Conservation (phyloP, 192 early-diverging fungal species). For the Entrophospora sp. region DNA sequence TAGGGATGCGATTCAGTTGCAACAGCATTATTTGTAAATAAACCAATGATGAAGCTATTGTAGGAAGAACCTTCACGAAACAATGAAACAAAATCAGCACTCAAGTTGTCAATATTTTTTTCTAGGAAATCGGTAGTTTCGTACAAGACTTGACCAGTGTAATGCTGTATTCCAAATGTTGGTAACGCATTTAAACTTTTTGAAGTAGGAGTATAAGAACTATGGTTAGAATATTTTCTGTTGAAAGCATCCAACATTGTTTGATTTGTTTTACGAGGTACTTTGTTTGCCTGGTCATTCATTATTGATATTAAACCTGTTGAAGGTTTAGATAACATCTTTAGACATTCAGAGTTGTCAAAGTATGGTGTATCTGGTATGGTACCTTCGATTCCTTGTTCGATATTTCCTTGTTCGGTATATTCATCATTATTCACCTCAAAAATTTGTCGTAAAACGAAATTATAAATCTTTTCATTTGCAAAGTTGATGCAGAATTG, state of each 20-base stretch:
- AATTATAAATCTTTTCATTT: conserved; percentile 80
- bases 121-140: conserved; percentile 60
- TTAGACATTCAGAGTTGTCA: conserved; percentile 58
- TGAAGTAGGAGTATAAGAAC: conserved; percentile 34
- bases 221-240: conserved; percentile 42
- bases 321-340: conserved; percentile 51
- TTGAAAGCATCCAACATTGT: conserved; percentile 47
- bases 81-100: conserved; percentile 75
- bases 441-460: conserved; percentile 61
- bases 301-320: conserved; percentile 69
- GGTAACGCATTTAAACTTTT: conserved; percentile 34
- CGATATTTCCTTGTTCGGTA: conserved; percentile 47
- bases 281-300: conserved; percentile 56
- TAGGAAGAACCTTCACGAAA: conserved; percentile 65
- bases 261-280: conserved; percentile 33
- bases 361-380: conserved; percentile 47
- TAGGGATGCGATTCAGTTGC: conserved; percentile 78
- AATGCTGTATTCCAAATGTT: conserved; percentile 76
- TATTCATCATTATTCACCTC: conserved; percentile 57
- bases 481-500: conserved; percentile 73
- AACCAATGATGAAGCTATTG: conserved; percentile 64
- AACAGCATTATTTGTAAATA: conserved; percentile 67
- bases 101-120: conserved; percentile 68
- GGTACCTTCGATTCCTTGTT: too few species aligned
- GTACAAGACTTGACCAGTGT: conserved; percentile 60